These are phyloP conservation scores for Teratosphaeria gauchensis DNA, from an alignment of 2,329 filamentous ascomycete species.

Conservation along the genomic window DNA sequence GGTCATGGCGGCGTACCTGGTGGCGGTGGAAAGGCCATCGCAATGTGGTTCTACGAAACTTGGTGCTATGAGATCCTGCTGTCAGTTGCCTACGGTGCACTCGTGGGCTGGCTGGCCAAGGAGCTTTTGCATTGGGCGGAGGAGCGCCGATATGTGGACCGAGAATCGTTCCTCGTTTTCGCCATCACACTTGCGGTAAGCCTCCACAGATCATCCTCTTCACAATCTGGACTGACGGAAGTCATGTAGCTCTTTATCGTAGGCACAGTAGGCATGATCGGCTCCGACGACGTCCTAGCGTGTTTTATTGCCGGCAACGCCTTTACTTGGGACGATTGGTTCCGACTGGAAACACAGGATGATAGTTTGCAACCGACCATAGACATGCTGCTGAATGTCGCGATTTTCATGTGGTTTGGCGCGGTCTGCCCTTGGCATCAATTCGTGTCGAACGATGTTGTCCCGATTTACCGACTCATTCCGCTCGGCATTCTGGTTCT, in stretches of 20 bases:
- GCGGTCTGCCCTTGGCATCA: slow-evolving; percentile 71
- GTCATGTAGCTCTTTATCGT: slow-evolving; percentile 61
- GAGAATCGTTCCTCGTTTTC: slow-evolving; percentile 81
- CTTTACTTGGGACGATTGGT: slow-evolving; percentile 93
- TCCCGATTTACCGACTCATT: slow-evolving; percentile 65
- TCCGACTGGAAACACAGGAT: slow-evolving; percentile 76
- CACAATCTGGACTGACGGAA: slow-evolving; percentile 2
- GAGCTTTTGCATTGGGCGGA: slow-evolving; percentile 77
- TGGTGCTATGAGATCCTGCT: slow-evolving; percentile 76
- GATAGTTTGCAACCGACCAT: slow-evolving; percentile 91
- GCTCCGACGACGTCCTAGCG: slow-evolving; percentile 80
- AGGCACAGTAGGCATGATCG: slow-evolving; percentile 77
- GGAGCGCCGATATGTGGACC: slow-evolving; percentile 68
- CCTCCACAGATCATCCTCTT: slow-evolving; percentile 7
- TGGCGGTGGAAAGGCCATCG: slow-evolving; percentile 58
- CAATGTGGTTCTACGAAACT: slow-evolving; percentile 75
- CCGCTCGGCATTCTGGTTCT: slow-evolving; percentile 66
- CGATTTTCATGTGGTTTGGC: slow-evolving; percentile 85
- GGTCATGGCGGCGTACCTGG: slow-evolving; percentile 44
- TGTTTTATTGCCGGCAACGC: slow-evolving; percentile 88
- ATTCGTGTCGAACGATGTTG: slow-evolving; percentile 58
- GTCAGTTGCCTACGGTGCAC: slow-evolving; percentile 65
- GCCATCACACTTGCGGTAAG: slow-evolving; percentile 67
- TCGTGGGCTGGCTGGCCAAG: slow-evolving; percentile 73
- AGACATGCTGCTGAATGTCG: slow-evolving; percentile 85